Evolutionary conservation across 179 eudicot genomes (phyloP).

Genomic region (Silene coronaria): DNA sequence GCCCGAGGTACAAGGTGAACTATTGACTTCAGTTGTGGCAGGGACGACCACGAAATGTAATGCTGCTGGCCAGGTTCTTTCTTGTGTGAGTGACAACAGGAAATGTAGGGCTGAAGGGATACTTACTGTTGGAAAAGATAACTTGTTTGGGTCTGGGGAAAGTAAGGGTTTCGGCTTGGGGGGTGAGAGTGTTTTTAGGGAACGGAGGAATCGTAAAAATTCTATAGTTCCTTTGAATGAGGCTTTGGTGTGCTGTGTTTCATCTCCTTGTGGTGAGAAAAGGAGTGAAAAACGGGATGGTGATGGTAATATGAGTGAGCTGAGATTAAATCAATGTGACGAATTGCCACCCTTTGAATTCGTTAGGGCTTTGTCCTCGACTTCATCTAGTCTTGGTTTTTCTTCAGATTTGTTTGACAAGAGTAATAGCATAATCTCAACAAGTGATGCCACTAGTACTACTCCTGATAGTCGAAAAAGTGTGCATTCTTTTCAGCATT

Average conservation of each 20-base stretch:
- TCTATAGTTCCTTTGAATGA: slow-evolving; percentile 38
- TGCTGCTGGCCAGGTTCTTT: slow-evolving; percentile 44
- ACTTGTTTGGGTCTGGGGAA: slow-evolving; percentile 29
- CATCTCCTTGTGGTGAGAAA: slow-evolving; percentile 44
- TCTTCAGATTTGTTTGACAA: slow-evolving; percentile 29
- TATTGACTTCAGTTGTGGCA: slow-evolving; percentile 27
- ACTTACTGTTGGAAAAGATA: slow-evolving; percentile 40
- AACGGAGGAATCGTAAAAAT: not conserved
- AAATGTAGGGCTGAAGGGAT: slow-evolving; percentile 70
- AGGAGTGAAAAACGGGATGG: slow-evolving; percentile 15
- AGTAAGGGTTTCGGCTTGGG: slow-evolving; percentile 17
- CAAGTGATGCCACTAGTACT: slow-evolving; percentile 19
- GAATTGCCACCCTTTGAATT: slow-evolving; percentile 1
- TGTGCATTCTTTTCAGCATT: slow-evolving; percentile 22
- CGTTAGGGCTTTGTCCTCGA: slow-evolving; percentile 25
- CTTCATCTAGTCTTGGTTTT: slow-evolving; percentile 33
- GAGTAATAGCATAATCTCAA: slow-evolving; percentile 18
- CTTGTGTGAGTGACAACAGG: slow-evolving; percentile 41
- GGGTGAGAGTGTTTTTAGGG: slow-evolving; percentile 19
- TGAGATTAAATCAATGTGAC: slow-evolving; percentile 10
- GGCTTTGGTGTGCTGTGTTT: slow-evolving; percentile 62
- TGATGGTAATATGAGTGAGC: slow-evolving; percentile 14
- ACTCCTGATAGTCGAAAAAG: slow-evolving; percentile 23
- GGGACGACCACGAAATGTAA: slow-evolving; percentile 51
- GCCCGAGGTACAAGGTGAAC: slow-evolving; percentile 52